Evolutionary conservation across 345 rosid species (phyloP), one percentile per base, ranked within the genome.

Genomic region (Alliaria petiolata): DNA sequence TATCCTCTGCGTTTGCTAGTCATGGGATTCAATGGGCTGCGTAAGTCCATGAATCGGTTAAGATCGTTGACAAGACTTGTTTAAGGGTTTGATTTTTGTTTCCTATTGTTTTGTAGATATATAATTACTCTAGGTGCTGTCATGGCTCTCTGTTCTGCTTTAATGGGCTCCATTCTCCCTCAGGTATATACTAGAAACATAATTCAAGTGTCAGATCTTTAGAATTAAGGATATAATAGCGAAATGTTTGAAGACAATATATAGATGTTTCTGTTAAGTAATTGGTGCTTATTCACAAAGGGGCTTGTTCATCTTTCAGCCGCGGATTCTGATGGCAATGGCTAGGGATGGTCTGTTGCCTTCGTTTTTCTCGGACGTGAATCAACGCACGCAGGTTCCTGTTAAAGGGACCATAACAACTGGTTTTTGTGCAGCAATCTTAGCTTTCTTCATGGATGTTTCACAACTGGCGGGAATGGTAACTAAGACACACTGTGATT

Each of bases 11-110:
- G 63, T 95, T 95, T 82, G 74, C 95, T 78, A 76, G 71, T 71
- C 83, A 86, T 76, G 97, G 93, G 59, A 83, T 95, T 87, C 91
- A 88, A 45, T 95, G 99, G 99, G 96, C 95, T 34, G 92, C 89
- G 97, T 95, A 84, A 85, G 97, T 83, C 20, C 69, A 38, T 54
- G n/a, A 25, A 38, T 33, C 36, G 54, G 44, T 65, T 35, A 13
- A 35, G 59, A 56, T 65, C 36, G 9, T 9, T 17, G 15, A 33
- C 26, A 25, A 0, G 17, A 45, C 3, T 30, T 53, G 38, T 71
- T 19, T 20, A n/a, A 10, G 40, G 34, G 19, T 36, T 34, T 53
- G 52, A 12, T 54, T 54, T 9, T 68, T 26, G 30, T 61, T 1
- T 26, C 28, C 58, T 54, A 4, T 22, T 59, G 53, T 33, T 17